Percentiles rank a stretch among this genome's conserved stretches.
phyloP scores from a whole-genome alignment of 2,329 filamentous ascomycete genomes.

The Cercospora brassicicola region DNA sequence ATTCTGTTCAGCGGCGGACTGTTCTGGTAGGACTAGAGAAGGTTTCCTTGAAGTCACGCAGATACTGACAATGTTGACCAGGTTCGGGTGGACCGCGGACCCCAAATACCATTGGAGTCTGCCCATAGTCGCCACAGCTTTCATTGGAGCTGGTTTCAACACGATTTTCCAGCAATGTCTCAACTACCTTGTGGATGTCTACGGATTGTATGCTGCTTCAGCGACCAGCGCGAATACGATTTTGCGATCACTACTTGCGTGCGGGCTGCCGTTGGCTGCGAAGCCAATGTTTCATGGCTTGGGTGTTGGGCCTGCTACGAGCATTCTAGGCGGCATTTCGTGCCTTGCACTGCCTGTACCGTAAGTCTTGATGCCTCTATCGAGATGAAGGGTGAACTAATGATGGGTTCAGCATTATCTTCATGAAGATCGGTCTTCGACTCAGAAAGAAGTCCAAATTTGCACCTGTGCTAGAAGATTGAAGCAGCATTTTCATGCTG shows the following conservation, averaged over 20 bases:
- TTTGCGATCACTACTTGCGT: constrained; percentile 47
- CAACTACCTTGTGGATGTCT: constrained; percentile 47
- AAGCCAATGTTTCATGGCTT: constrained; percentile 46
- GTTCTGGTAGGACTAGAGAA: constrained; percentile 8
- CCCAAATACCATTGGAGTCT: constrained; percentile 44
- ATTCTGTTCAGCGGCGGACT: constrained; percentile 40
- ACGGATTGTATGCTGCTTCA: constrained; percentile 47
- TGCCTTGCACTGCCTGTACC: constrained; percentile 46
- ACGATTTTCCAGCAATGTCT: constrained; percentile 52
- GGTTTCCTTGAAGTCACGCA: neutral
- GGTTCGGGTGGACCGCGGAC: constrained; percentile 29
- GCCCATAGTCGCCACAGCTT: constrained; percentile 38
- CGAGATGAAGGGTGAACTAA: neutral
- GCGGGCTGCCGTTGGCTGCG: constrained; percentile 40
- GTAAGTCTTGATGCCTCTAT: neutral
- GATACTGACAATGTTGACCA: constrained; percentile 1
- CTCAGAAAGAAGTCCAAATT: constrained; percentile 47
- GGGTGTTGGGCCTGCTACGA: constrained; percentile 46
- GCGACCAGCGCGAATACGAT: constrained; percentile 54
- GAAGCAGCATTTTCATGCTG: neutral
- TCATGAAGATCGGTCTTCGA: constrained; percentile 46
- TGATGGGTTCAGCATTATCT: constrained; percentile 36
- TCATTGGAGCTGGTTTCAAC: constrained; percentile 51
- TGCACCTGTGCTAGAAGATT: constrained; percentile 19
- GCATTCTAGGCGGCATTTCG: constrained; percentile 46